Evolutionary conservation across 495 filamentous ascomycete species (phyloP).

Genomic region (Filosporella fistucella): DNA sequence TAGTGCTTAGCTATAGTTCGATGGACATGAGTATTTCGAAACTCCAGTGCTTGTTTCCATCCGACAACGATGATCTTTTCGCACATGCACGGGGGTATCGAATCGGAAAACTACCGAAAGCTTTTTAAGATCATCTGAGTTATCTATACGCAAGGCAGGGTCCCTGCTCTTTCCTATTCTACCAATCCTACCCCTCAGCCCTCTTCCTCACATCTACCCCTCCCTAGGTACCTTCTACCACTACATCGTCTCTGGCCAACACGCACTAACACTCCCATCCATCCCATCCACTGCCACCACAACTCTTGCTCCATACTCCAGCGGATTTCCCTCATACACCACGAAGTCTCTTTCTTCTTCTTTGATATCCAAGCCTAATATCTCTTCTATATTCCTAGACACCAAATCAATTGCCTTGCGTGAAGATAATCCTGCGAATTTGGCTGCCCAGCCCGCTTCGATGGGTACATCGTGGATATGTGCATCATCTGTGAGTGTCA

Average conservation of each 20-base stretch:
- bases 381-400: slow-evolving; percentile 30
- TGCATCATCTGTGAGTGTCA: slow-evolving; percentile 20
- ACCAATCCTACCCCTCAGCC: too few species aligned
- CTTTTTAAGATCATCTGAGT: too few species aligned
- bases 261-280: slow-evolving; percentile 2
- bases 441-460: slow-evolving; percentile 31
- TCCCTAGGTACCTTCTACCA: too few species aligned
- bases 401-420: slow-evolving; percentile 29
- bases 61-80: too few species aligned
- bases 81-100: too few species aligned
- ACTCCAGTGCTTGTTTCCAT: too few species aligned
- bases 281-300: slow-evolving; percentile 30
- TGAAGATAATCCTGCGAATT: slow-evolving; percentile 24
- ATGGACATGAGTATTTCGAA: too few species aligned
- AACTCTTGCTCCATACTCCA: slow-evolving; percentile 32
- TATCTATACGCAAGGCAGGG: too few species aligned
- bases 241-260: slow-evolving; percentile 13
- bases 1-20: too few species aligned
- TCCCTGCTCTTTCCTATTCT: too few species aligned
- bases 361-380: slow-evolving; percentile 24
- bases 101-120: too few species aligned
- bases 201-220: too few species aligned
- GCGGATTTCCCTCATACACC: slow-evolving; percentile 34
- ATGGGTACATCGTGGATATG: slow-evolving; percentile 24
- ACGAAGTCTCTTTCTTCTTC: slow-evolving; percentile 29